A percentile compares a stretch with the other conserved stretches of the same genome.
Conservation (phyloP, 2,329 filamentous ascomycete genomes). For the Trichoderma citrinoviride region DNA sequence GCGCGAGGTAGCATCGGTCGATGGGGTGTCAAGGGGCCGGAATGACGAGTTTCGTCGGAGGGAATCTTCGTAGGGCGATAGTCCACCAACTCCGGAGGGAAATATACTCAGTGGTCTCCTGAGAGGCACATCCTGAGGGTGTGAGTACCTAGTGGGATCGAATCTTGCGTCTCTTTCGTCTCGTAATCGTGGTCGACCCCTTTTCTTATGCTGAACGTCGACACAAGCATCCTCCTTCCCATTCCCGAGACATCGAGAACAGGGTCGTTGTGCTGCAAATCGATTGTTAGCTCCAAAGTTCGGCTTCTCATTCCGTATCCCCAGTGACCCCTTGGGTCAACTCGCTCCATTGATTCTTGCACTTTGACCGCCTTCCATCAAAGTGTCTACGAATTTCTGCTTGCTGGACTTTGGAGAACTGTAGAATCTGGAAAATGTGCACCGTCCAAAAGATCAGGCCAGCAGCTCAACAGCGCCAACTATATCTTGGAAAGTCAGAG, state of each 20-base stretch:
- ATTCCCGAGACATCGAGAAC: constrained; percentile 72
- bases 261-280: constrained; percentile 66
- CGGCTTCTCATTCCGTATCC: not conserved
- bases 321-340: not conserved
- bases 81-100: constrained; percentile 43
- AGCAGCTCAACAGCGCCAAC: not conserved
- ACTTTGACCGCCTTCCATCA: not conserved
- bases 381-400: not conserved
- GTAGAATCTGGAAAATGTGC: no score
- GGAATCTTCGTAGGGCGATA: constrained; percentile 47
- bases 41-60: constrained; percentile 49
- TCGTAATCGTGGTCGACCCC: constrained; percentile 72
- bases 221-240: constrained; percentile 78
- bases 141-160: constrained; percentile 49
- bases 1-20: constrained; percentile 40
- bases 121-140: constrained; percentile 44
- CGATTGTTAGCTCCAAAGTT: constrained; percentile 34
- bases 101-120: constrained; percentile 54
- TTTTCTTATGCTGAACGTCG: constrained; percentile 83
- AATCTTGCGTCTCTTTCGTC: constrained; percentile 65
- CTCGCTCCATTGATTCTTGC: not conserved
- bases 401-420: no score
- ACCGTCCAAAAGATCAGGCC: not conserved
- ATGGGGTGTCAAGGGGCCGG: constrained; percentile 53
- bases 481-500: not conserved